Conservation (phyloP, 192 early-diverging fungal species). For the Coemansia sp. region DNA sequence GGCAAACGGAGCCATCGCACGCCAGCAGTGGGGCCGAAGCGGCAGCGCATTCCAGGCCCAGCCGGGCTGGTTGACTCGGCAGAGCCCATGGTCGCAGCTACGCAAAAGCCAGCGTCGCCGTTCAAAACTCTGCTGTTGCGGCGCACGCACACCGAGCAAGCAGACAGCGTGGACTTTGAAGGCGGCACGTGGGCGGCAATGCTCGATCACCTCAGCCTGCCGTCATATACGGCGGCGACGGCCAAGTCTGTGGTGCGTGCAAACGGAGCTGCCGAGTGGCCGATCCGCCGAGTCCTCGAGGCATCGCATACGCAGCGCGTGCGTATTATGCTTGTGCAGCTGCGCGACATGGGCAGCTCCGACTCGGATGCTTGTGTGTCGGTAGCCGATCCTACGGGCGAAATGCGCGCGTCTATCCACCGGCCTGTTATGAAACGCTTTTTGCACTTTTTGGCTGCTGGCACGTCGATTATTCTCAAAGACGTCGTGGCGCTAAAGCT, state of each 20-base stretch:
- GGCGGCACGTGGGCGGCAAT: constrained; percentile 48
- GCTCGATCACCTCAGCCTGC: constrained; percentile 34
- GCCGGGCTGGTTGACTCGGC: constrained; percentile 24
- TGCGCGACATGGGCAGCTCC: constrained; percentile 33
- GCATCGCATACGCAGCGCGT: constrained; percentile 21
- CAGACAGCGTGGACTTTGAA: constrained; percentile 39
- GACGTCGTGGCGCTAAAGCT: constrained; percentile 38
- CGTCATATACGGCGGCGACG: constrained; percentile 27
- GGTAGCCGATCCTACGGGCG: constrained; percentile 49
- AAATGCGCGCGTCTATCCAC: constrained; percentile 49
- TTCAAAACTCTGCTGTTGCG: constrained; percentile 34
- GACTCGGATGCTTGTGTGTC: constrained; percentile 37
- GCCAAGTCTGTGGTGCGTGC: constrained; percentile 14
- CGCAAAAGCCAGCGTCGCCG: constrained; percentile 27
- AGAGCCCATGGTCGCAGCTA: background rate
- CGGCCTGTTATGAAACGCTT: constrained; percentile 26
- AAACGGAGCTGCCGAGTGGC: constrained; percentile 18
- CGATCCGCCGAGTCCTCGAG: constrained; percentile 31
- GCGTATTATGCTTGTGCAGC: constrained; percentile 38
- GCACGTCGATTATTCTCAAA: constrained; percentile 39
- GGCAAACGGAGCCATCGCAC: constrained; percentile 11
- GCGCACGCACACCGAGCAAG: constrained; percentile 10
- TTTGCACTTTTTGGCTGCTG: constrained; percentile 22
- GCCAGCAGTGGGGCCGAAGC: background rate
- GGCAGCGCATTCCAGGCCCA: constrained; percentile 36